These are phyloP conservation scores for Vaccinium myrtillus DNA, from an alignment of 148 eudicot species.

Conservation along the genomic window DNA sequence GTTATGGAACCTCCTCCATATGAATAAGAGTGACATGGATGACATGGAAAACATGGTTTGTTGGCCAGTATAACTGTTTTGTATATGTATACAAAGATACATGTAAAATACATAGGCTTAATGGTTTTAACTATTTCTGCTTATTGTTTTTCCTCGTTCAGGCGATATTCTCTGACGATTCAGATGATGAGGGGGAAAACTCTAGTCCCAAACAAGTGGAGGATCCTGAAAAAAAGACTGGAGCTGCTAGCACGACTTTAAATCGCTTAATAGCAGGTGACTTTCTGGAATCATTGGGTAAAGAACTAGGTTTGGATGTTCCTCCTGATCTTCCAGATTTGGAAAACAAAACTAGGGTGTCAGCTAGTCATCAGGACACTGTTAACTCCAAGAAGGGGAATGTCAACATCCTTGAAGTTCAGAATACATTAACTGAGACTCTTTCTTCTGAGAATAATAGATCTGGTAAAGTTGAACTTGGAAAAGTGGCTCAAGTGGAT, in stretches of 20 bases:
- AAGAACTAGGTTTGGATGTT: constrained; percentile 90
- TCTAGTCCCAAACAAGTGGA: constrained; percentile 38
- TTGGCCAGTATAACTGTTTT: not conserved
- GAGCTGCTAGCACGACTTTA: constrained; percentile 76
- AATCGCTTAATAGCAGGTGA: constrained; percentile 94
- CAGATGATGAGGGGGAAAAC: constrained; percentile 65
- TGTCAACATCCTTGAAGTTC: not conserved
- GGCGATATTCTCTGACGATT: constrained; percentile 96
- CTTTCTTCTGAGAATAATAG: constrained; percentile 11
- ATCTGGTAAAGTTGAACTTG: constrained; percentile 25
- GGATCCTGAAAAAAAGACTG: constrained; percentile 61
- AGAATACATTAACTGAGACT: constrained; percentile 2
- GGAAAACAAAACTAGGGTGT: constrained; percentile 28
- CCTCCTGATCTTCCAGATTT: constrained; percentile 68
- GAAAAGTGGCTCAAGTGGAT: constrained; percentile 23
- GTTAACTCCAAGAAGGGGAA: constrained; percentile 20
- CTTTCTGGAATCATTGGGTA: constrained; percentile 90
- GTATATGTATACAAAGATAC: not conserved
- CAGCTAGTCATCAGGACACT: constrained; percentile 26
- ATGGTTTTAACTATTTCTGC: not conserved
- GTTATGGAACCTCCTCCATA: not conserved
- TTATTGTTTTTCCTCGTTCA: constrained; percentile 26
- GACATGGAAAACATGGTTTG: not conserved
- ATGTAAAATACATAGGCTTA: not conserved
- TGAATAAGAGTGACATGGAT: not conserved